Evolutionary conservation across 345 rosid species (phyloP), one percentile per base, ranked within the genome.

Genomic region (Populus alba): DNA sequence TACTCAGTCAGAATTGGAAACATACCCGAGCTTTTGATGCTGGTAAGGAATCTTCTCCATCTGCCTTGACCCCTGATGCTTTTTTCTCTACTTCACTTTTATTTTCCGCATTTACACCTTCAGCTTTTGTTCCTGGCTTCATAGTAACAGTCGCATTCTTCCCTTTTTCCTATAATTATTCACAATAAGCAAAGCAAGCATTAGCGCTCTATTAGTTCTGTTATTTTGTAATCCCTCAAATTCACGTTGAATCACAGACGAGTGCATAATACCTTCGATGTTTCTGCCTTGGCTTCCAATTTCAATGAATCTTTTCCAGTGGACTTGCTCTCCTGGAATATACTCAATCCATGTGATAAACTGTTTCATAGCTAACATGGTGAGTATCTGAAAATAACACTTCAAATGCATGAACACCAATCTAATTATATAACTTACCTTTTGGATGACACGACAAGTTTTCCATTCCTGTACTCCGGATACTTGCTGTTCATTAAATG

Each of bases 401-500:
- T 17, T 45, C 17, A 61, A 72, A 47, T 22, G 27, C 4, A 2
- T 5, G 51, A 20, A 31, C 12, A 57, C 51, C 45, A 57, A 15
- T 47, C 27, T 22, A 57, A 4, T 68, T 62, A 1, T n/a, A 66
- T 53, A 70, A 75, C 72, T 61, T 33, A 92, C 99, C 99, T 94
- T 78, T 85, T 78, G 0, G 97, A 88, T 72, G 97, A 94, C 59
- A 94, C 91, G 49, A 94, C 67, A 9, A 96, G 97, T 74, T 92
- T 96, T 77, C 97, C 99, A 22, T 92, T 92, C 79, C 98, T 83
- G 76, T 94, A 96, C 39, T 88, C 92, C 2, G 90, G 90, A 83
- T 91, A 82, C 80, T 90, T 91, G 72, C 83, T 92, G 71, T 90
- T 92, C 97, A 94, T 94, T 62, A 96, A 83, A 84, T 96, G 97